These are phyloP conservation scores for Tylopilus sp. DNA, from an alignment of 1,284 basidiomycete genomes.

Conservation along the genomic window DNA sequence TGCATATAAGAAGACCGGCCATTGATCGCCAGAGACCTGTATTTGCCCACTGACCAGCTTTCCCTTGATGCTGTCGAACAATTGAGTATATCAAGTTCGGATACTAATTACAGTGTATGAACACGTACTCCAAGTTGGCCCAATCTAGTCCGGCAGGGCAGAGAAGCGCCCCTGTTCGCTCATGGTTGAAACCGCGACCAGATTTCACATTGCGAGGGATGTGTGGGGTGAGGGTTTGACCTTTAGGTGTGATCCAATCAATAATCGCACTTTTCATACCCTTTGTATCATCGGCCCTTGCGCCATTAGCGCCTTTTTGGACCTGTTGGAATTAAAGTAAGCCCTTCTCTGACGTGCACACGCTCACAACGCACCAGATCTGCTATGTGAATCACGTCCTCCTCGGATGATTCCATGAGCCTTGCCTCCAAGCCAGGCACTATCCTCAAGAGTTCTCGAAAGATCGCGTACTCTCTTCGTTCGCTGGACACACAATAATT, in stretches of 20 bases:
- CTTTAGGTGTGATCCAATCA: slow-evolving; percentile 3
- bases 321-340: slow-evolving; percentile 10
- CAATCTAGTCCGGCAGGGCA: background rate
- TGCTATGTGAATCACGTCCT: slow-evolving; percentile 12
- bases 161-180: background rate
- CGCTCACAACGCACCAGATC: slow-evolving; percentile 7
- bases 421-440: slow-evolving; percentile 16
- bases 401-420: slow-evolving; percentile 10
- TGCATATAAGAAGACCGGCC: slow-evolving; percentile 1
- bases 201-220: background rate
- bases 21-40: slow-evolving; percentile 1
- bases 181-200: background rate
- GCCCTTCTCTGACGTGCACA: no score
- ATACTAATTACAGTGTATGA: no score
- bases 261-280: slow-evolving; percentile 1
- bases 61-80: background rate
- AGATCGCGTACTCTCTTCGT: slow-evolving; percentile 15
- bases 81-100: no score
- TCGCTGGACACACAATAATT: slow-evolving; percentile 6
- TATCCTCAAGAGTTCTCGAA: slow-evolving; percentile 11
- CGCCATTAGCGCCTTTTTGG: slow-evolving; percentile 18
- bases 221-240: background rate
- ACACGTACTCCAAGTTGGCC: background rate
- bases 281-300: slow-evolving; percentile 23
- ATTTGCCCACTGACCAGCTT: slow-evolving; percentile 1